Evolutionary conservation across 108 stramenopile species (phyloP), one percentile per base, ranked within the genome.

Genomic region (Skeletonema grethae): DNA sequence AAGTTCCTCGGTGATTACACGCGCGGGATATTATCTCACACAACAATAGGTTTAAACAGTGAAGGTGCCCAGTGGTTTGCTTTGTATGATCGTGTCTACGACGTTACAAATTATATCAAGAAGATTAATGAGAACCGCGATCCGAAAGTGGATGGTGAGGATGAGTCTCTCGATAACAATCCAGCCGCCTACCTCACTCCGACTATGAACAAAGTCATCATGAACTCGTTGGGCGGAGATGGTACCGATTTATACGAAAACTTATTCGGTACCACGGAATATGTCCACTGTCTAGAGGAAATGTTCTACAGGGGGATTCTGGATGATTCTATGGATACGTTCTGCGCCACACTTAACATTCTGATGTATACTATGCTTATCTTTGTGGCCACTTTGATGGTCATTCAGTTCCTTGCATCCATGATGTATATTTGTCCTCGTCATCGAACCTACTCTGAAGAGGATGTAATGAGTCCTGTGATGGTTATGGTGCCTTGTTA

Each of bases 401-500:
- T 77, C 31, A 16, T 84, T 11, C 79, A 81, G 43, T 79, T 73
- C 63, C 34, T 81, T 2, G 80, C 80, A 18, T 71, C 69, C 20
- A 63, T 82, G 81, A 59, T 67, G 3, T 70, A 77, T 59, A 41
- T 82, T 22, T 78, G 77, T 34, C 70, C 76, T 2, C 39, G 64
- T 12, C 30, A 77, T 56, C 76, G 72, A 4, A 55, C 66, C 3
- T 81, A 67, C 46, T 58, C 73, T 3, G 79, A 65, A 46, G 74
- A 77, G 28, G 84, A 84, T 50, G 50, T 69, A 2, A 46, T 50
- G 15, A 50, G 63, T 53, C 69, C 80, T 11, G 84, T 84, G 25
- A 84, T 84, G 84, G 57, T 84, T 16, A 81, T 84, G 84, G 84
- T 84, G 16, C 84, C 84, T 11, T 84, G 84, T 58, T 86, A 86